Percentiles rank a stretch among this genome's conserved stretches.
Evolutionary conservation across 73 alveolate genomes (phyloP).

Genomic region (Paraurostyla sp.): DNA sequence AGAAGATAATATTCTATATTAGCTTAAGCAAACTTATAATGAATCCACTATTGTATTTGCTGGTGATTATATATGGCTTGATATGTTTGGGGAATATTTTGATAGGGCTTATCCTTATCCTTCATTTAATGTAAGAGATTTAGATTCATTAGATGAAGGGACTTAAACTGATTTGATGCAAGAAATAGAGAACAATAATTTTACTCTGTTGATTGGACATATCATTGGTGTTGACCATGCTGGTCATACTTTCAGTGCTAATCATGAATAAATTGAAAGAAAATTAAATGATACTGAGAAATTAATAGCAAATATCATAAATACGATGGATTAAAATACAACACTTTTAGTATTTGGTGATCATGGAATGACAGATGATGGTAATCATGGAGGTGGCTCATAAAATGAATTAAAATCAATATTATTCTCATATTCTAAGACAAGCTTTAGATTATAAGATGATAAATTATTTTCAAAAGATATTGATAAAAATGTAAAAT

Average conservation of each 20-base stretch:
- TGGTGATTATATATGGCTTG: constrained; percentile 88
- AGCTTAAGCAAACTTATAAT: constrained; percentile 44
- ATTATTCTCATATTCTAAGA: constrained; percentile 72
- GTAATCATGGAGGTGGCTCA: constrained; percentile 87
- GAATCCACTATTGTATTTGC: constrained; percentile 61
- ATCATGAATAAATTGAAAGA: constrained; percentile 61
- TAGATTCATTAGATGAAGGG: constrained; percentile 75
- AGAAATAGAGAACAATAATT: not conserved
- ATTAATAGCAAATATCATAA: constrained; percentile 51
- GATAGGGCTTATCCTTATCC: constrained; percentile 66
- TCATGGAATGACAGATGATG: constrained; percentile 90
- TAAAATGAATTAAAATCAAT: constrained; percentile 58
- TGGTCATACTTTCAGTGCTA: constrained; percentile 77
- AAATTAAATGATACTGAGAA: constrained; percentile 72
- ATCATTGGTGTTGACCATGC: constrained; percentile 89
- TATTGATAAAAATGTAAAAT: not conserved
- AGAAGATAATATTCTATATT: constrained; percentile 70
- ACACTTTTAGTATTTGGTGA: constrained; percentile 79
- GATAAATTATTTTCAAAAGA: not conserved
- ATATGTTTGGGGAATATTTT: constrained; percentile 66
- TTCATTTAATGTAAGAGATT: constrained; percentile 75
- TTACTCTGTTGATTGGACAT: constrained; percentile 71
- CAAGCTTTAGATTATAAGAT: not conserved
- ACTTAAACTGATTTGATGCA: constrained; percentile 20
- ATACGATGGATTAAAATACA: constrained; percentile 66